Conservation (phyloP, 176 grass and related monocot species). For the Panicum miliaceum region DNA sequence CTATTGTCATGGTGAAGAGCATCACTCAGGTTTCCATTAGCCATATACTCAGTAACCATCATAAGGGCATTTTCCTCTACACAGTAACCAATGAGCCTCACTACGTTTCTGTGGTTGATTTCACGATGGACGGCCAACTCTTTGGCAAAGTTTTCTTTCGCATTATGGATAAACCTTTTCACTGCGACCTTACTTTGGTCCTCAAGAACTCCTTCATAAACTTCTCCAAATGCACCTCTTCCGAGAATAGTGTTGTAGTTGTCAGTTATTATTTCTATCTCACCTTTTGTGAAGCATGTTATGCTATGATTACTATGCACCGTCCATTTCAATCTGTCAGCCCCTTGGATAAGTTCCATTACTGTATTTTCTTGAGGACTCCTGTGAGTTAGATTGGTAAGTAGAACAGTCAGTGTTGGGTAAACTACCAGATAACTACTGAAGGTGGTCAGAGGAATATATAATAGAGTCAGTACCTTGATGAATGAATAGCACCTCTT, state of each 20-base stretch:
- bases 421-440: too few relatives aligned
- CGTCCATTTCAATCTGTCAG: not conserved
- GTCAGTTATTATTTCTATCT: slow-evolving; percentile 18
- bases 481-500: too few relatives aligned
- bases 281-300: not conserved
- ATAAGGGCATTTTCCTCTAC: not conserved
- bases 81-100: slow-evolving; percentile 33
- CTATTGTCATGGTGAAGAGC: not conserved
- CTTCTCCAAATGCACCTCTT: slow-evolving; percentile 21
- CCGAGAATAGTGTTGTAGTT: not conserved
- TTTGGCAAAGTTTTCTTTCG: slow-evolving; percentile 22
- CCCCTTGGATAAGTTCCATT: not conserved
- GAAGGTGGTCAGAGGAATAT: too few relatives aligned
- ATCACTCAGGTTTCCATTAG: slow-evolving; percentile 31
- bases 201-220: slow-evolving; percentile 10
- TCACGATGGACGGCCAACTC: slow-evolving; percentile 24
- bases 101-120: slow-evolving; percentile 36
- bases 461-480: too few relatives aligned
- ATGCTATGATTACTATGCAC: slow-evolving; percentile 1
- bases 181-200: slow-evolving; percentile 30
- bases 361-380: not conserved
- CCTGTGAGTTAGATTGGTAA: too few relatives aligned
- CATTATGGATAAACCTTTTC: not conserved
- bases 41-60: slow-evolving; percentile 14
- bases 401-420: too few relatives aligned